Base-by-base conservation (phyloP, 441 rosid genomes). In the Euphorbia schlechtendalii region DNA sequence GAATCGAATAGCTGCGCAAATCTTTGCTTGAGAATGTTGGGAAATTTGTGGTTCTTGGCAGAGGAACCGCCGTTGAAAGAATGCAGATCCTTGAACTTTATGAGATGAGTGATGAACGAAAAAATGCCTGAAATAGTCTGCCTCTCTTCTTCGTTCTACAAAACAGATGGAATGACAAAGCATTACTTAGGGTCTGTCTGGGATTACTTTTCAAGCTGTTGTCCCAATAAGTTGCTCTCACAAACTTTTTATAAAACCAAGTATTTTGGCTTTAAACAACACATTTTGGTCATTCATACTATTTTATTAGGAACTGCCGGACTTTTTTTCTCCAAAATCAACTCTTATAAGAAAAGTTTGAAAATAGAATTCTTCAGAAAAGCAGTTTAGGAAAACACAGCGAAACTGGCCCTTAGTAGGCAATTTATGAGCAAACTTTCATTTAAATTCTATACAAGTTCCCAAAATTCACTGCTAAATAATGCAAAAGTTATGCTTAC, bases 71-170 rank as follows among this genome's bases (percentile, higher is more conserved):
- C 86, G 5, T 77, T 83, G 75, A 84, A 63, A 22, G 88, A 76
- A 61, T 78, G 81, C 72, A 45, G 64, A 67, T 91, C 96, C 72
- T 83, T 89, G 69, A 86, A 94, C 84, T 86, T 94, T 43, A 94
- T 32, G 45, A 94, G 89, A 72, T 91, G 99, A 18, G 79, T 79
- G 20, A 94, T 76, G 53, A 77, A 84, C 0, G 89, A 83, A 21
- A 87, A 79, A 66, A 85, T 69, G 64, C 79, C 38, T 45, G 81
- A 65, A 3, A 74, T 75, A 4, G 61, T 84, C 78, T 63, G 52
- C 83, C 71, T 80, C 72, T 87, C 85, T 2, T 8, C 41, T 38
- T 86, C 84, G 57, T 88, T 85, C 98, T 93, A 72, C 38, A 79
- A 24, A 64, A 8, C 65, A 43, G 53, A 9, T 36, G n/a, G 40